A percentile compares a stretch with the other conserved stretches of the same genome.
Evolutionary conservation across 2,329 filamentous ascomycete species (phyloP).

Genomic region (Fusarium sp.): DNA sequence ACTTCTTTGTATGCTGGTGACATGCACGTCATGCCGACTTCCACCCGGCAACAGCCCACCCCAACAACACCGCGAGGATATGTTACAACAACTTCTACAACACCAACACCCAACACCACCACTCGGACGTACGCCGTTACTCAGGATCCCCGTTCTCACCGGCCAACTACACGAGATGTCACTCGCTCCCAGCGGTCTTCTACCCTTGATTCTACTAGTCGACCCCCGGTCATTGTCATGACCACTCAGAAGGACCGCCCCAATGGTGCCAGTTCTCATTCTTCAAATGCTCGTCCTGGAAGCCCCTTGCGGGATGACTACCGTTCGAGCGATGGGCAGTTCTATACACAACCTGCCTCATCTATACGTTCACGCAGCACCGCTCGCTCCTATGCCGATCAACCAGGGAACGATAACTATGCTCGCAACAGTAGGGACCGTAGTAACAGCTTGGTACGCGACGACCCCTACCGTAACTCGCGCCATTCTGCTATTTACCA

Average conservation of each 20-base stretch:
- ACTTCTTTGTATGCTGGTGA: slow-evolving; percentile 66
- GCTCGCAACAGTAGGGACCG: slow-evolving; percentile 64
- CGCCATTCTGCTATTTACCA: slow-evolving; percentile 63
- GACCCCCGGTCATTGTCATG: slow-evolving; percentile 70
- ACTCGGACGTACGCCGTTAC: slow-evolving; percentile 70
- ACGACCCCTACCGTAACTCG: slow-evolving; percentile 63
- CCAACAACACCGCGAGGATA: slow-evolving; percentile 53
- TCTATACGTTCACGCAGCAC: slow-evolving; percentile 66
- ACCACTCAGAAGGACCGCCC: slow-evolving; percentile 62
- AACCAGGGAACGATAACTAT: slow-evolving; percentile 66
- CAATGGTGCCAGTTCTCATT: slow-evolving; percentile 58
- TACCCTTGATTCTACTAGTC: slow-evolving; percentile 63
- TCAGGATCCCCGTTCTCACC: slow-evolving; percentile 64
- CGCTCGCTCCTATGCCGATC: slow-evolving; percentile 62
- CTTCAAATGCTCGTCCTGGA: slow-evolving; percentile 51
- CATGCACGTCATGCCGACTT: slow-evolving; percentile 65
- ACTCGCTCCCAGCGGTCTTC: slow-evolving; percentile 63
- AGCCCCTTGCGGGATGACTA: slow-evolving; percentile 68
- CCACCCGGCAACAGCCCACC: slow-evolving; percentile 50
- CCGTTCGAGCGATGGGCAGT: slow-evolving; percentile 64
- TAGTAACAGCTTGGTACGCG: slow-evolving; percentile 59
- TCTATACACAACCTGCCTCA: slow-evolving; percentile 70
- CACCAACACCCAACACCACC: slow-evolving; percentile 57
- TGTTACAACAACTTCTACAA: slow-evolving; percentile 51
- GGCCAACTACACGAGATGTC: slow-evolving; percentile 62